Percentiles rank a stretch among this genome's conserved stretches.
phyloP scores from a whole-genome alignment of 306 rosid species.

The Vigna unguiculata region DNA sequence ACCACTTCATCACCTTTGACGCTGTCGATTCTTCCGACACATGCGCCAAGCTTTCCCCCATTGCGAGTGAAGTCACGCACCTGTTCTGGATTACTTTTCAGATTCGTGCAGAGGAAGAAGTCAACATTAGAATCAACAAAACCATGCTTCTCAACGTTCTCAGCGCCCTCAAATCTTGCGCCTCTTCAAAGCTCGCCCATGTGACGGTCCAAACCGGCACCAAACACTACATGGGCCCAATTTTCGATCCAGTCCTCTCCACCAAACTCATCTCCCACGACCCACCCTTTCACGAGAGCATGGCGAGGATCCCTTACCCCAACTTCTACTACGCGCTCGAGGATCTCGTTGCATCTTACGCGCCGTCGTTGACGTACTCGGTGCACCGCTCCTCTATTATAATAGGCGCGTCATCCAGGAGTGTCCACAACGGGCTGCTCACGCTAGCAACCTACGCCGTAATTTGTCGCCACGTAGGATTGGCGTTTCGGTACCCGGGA shows the following conservation, averaged over 20 bases:
- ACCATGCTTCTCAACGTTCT: conserved; percentile 48
- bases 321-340: conserved; percentile 59
- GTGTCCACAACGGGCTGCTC: conserved; percentile 27
- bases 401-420: conserved; percentile 41
- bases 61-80: conserved; percentile 49
- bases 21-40: conserved; percentile 40
- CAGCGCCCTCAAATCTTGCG: conserved; percentile 29
- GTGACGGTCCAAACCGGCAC: conserved; percentile 55
- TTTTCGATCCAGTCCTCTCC: conserved; percentile 14
- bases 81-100: conserved; percentile 53
- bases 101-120: conserved; percentile 28
- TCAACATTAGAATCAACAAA: conserved; percentile 27
- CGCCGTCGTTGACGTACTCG: conserved; percentile 28
- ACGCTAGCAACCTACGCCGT: conserved; percentile 35
- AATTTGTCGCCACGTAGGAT: conserved; percentile 38
- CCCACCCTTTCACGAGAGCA: conserved; percentile 46
- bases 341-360: conserved; percentile 36
- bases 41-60: conserved; percentile 38
- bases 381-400: conserved; percentile 52
- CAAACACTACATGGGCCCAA: conserved; percentile 56
- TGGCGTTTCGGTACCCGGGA: conserved; percentile 48
- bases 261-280: conserved; percentile 27
- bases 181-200: conserved; percentile 29
- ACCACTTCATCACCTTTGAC: conserved; percentile 45
- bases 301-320: conserved; percentile 46